Conservation (phyloP, 2,329 filamentous ascomycete genomes). For the Rhynchosporium secalis region DNA sequence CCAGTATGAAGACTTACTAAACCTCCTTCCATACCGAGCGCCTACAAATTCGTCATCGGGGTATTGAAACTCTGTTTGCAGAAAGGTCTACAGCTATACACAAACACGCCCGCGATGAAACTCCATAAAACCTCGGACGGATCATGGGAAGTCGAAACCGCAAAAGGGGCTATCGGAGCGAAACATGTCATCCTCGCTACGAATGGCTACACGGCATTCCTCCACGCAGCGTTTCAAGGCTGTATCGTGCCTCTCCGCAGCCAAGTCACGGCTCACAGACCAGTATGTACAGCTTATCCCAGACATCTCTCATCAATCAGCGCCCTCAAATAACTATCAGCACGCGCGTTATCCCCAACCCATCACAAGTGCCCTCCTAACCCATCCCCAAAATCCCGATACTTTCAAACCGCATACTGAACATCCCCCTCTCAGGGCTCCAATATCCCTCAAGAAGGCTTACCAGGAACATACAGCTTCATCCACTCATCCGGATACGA, state of each 20-base stretch:
- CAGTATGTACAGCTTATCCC: conserved; percentile 12
- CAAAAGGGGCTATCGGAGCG: conserved; percentile 45
- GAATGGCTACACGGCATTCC: conserved; percentile 52
- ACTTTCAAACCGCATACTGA: no score
- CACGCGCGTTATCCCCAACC: no score
- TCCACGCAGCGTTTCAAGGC: conserved; percentile 45
- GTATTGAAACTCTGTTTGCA: conserved; percentile 32
- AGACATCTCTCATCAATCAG: no score
- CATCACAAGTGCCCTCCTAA: no score
- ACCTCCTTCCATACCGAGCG: conserved; percentile 26
- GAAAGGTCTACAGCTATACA: conserved; percentile 35
- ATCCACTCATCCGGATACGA: conserved; percentile 63
- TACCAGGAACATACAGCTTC: conserved; percentile 47
- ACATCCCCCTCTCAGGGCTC: conserved; percentile 18
- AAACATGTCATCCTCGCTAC: conserved; percentile 52
- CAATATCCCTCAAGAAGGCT: conserved; percentile 31
- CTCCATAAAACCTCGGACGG: conserved; percentile 23
- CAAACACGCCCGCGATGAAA: conserved; percentile 34
- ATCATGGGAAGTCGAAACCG: conserved; percentile 46
- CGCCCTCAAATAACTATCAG: no score
- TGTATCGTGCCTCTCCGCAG: conserved; percentile 52
- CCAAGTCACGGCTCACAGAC: conserved; percentile 49
- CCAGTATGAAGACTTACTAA: no score
- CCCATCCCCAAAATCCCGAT: no score
- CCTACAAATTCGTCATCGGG: conserved; percentile 34